phyloP scores from a whole-genome alignment of 1,139 yeast species.

The Candida mesenterica region DNA sequence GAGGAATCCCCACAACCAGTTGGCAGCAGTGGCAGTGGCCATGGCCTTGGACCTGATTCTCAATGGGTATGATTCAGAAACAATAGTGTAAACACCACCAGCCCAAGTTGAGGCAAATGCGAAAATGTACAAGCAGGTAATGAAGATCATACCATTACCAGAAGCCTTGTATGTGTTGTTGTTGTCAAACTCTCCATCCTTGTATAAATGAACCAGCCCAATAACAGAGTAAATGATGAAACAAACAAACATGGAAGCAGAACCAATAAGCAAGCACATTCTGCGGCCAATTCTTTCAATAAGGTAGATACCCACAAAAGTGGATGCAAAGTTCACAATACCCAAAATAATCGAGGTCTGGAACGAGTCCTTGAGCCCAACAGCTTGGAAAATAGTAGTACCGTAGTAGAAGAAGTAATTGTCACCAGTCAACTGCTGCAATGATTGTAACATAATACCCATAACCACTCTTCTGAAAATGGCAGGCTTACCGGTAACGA shows the following conservation, averaged over 20 bases:
- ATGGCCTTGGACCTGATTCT: constrained; percentile 81
- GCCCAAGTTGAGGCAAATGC: constrained; percentile 90
- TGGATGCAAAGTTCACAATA: constrained; percentile 66
- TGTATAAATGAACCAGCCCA: constrained; percentile 61
- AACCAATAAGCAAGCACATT: constrained; percentile 53
- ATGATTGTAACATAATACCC: constrained; percentile 64
- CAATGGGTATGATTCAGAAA: constrained; percentile 77
- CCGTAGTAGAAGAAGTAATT: constrained; percentile 84
- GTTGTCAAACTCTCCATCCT: constrained; percentile 34
- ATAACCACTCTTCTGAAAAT: constrained; percentile 23
- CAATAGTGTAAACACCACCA: constrained; percentile 76
- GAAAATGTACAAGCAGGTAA: constrained; percentile 78
- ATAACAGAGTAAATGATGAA: constrained; percentile 60
- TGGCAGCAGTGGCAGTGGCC: constrained; percentile 71
- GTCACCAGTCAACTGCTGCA: constrained; percentile 80
- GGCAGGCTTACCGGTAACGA: constrained; percentile 25
- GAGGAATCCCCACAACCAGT: constrained; percentile 80
- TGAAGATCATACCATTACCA: constrained; percentile 75
- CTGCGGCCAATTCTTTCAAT: constrained; percentile 76
- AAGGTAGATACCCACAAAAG: constrained; percentile 64
- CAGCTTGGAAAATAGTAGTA: constrained; percentile 73
- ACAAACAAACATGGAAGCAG: constrained; percentile 51
- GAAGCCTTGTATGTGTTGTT: constrained; percentile 41
- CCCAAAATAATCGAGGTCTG: constrained; percentile 68
- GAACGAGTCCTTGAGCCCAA: constrained; percentile 72